phyloP scores from a whole-genome alignment of 2,329 filamentous ascomycete genomes.

The Botryotinia narcissicola region DNA sequence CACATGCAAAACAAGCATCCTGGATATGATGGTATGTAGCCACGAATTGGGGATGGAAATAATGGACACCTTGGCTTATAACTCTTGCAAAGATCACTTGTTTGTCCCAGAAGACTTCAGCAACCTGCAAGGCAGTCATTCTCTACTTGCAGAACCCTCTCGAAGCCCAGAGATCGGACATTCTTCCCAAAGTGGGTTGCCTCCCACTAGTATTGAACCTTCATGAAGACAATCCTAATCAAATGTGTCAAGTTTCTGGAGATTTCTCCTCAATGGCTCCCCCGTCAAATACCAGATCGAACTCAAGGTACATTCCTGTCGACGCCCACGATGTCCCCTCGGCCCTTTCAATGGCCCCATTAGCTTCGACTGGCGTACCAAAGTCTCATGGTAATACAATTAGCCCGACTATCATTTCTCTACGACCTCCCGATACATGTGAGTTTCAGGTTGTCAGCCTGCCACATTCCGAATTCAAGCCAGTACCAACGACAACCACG shows the following conservation, averaged over 20 bases:
- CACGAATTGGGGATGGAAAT: too few relatives aligned
- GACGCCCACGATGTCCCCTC: background rate
- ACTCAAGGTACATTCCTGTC: background rate
- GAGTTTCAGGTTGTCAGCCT: background rate
- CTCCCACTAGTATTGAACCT: background rate
- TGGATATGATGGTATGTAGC: constrained; percentile 17
- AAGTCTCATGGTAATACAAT: background rate
- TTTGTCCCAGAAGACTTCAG: constrained; percentile 18
- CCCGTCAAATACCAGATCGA: background rate
- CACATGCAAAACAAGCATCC: constrained; percentile 20
- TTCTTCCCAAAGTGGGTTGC: background rate
- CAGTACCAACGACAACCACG: background rate
- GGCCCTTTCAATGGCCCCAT: background rate
- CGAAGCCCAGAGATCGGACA: background rate
- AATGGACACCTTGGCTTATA: background rate
- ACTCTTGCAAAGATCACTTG: constrained; percentile 9
- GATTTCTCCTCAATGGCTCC: background rate
- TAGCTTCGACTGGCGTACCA: background rate
- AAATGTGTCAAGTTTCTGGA: background rate
- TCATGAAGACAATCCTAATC: background rate
- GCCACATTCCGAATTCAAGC: background rate
- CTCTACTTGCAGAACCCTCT: background rate
- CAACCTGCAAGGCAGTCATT: constrained; percentile 3
- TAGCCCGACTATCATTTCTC: background rate
- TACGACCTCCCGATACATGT: background rate